Evolutionary conservation across 1,284 basidiomycete genomes (phyloP).

Genomic region (Fereydounia khargensis): DNA sequence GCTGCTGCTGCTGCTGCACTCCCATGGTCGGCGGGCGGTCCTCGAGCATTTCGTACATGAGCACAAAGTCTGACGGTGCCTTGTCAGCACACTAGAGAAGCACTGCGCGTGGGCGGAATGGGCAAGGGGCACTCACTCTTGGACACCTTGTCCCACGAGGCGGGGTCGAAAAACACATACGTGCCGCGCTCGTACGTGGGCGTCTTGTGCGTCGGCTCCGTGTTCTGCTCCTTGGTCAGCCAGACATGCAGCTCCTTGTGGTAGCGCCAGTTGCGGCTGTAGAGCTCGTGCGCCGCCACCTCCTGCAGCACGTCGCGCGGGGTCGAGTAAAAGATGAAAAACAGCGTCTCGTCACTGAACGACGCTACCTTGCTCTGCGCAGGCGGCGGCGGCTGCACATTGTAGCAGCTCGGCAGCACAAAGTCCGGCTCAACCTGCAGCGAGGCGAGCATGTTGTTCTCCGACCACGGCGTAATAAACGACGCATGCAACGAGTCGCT

Average conservation of each 20-base stretch:
- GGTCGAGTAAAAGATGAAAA: conserved; percentile 97
- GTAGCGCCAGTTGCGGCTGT: conserved; percentile 94
- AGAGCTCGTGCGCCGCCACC: conserved; percentile 92
- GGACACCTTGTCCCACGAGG: conserved; percentile 77
- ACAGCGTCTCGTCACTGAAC: conserved; percentile 94
- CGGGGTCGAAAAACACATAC: conserved; percentile 89
- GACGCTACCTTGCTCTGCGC: conserved; percentile 80
- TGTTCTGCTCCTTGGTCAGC: conserved; percentile 89
- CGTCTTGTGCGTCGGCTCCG: conserved; percentile 78
- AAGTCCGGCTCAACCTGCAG: conserved; percentile 80
- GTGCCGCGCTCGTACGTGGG: conserved; percentile 82
- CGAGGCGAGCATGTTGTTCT: conserved; percentile 75
- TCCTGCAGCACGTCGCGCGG: conserved; percentile 91
- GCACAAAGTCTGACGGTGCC: too few relatives aligned
- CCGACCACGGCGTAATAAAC: conserved; percentile 95
- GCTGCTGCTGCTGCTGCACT: conserved; percentile 12
- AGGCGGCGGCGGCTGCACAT: conserved; percentile 84
- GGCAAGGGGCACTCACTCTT: too few relatives aligned
- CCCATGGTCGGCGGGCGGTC: conserved; percentile 64
- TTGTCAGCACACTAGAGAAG: conserved; percentile 63
- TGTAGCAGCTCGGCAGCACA: conserved; percentile 88
- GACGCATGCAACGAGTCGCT: conserved; percentile 83
- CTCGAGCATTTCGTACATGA: conserved; percentile 80
- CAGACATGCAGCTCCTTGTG: conserved; percentile 92
- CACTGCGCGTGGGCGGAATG: too few relatives aligned